Base-by-base conservation (phyloP, 208 protist species). In the Leishmania lainsoni region DNA sequence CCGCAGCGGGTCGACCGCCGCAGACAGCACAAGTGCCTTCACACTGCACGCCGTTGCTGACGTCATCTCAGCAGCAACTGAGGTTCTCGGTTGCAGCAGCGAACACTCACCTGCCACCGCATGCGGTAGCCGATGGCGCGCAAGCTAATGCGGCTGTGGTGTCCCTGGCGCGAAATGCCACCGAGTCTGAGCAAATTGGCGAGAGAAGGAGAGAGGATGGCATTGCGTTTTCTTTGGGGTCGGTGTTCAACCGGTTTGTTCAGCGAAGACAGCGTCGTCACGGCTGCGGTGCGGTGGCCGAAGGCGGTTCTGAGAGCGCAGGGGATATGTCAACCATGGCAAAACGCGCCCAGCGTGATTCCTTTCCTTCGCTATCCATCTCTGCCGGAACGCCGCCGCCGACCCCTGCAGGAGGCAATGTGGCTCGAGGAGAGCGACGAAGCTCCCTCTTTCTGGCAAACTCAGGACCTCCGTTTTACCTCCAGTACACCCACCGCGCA, bases 401-500 rank as follows among this genome's bases (percentile, higher is more conserved):
- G 20, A 26, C 2, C 3, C n/a, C 69, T 35, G 69, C 69, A 8
- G 20, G 42, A n/a, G 39, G 26, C 6, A 29, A 5, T 51, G 69
- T 26, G 20, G 45, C 10, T 48, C 42, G 42, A 20, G 45, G 12
- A 16, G 39, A 29, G 6, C 22, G 20, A 16, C 35, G 3, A 3
- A 39, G 32, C 32, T 48, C 8, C 52, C 51, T 42, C 16, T 20
- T 12, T 20, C 51, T 61, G 4, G 22, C 4, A 49, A 80, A 39
- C 52, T 86, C 82, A 5, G 82, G 82, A 9, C 74, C 63, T 22
- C 82, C 82, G 5, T 86, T 86, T 17, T 72, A 79, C 35, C 65
- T 86, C 17, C 70, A 85, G 76, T 85, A 85, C 63, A 52, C 81
- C 8, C 76, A 85, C 61, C 76, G 81, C 39, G 63, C 49, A 9